Evolutionary conservation across 2,329 filamentous ascomycete species (phyloP), one percentile per base, ranked within the genome.

Genomic region (Nigrograna mackinnonii): DNA sequence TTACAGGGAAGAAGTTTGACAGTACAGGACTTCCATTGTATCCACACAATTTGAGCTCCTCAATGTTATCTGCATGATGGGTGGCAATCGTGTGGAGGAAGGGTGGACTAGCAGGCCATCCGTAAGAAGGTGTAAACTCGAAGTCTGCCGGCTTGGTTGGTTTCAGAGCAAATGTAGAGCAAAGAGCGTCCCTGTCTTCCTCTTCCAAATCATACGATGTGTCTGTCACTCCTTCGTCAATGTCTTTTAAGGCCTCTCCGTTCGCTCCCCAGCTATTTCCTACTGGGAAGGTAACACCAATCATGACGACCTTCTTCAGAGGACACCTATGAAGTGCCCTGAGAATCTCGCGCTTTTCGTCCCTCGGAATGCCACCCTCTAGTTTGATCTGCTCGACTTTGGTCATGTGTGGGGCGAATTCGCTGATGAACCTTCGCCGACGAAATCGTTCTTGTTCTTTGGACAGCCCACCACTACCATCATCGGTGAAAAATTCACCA

Each of bases 41-140:
- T 22, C 73, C 74, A 43, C 73, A 76, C 32, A 77, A 69, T 44
- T 76, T 77, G 36, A 77, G 65, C 47, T 75, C 72, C 16, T 62
- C 64, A 12, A 75, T 46, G 1, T 68, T 74, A 6, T 44, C 47
- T 5, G 68, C 64, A 44, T 74, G 70, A 44, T 68, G 65, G 0
- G 67, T 57, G 5, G 71, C 71, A 7, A 76, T 60, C 0, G 66
- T 72, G 46, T 72, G 62, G 1, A 75, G 59, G 38, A 76, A 64
- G 1, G 72, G 69, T 4, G 66, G 56, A 16, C 55, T 47, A 4
- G 58, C 45, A 2, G 60, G 56, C 72, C 73, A 75, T 34, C 70
- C 72, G 43, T 70, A 75, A 4, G 58, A 45, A 0, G 71, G 63
- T 12, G 54, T 46, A 48, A 68, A 75, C 2, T 37, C 26, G 39